Evolutionary conservation across 768 basidiomycete genomes (phyloP), one percentile per base, ranked within the genome.

Genomic region (Podaxis sp.): DNA sequence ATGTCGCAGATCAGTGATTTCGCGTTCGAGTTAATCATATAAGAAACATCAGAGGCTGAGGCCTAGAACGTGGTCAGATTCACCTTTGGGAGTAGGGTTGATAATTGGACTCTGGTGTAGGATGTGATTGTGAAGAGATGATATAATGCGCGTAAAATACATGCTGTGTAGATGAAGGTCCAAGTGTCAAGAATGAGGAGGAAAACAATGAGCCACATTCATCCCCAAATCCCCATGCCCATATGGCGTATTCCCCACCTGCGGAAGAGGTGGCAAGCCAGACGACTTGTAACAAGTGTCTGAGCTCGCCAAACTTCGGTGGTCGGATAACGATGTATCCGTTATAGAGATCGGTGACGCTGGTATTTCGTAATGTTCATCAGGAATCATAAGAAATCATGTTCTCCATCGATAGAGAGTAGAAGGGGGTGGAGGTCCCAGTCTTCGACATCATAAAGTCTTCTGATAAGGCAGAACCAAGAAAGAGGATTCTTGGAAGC

Each of bases 381-480:
- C 74, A 76, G 76, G 75, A 77, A 77, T 76, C 72, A 69, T 76
- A 55, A 69, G 57, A 61, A 51, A 63, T 71, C 73, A 65, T 72
- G 62, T 61, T 63, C 65, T 66, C 65, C 68, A 70, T 73, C 66
- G 63, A 69, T 65, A 65, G 64, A 65, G 62, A 61, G 44, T 28
- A 13, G 54, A 52, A 62, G 55, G 62, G 21, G 61, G 6, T 46
- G 35, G 28, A 13, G 37, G 51, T 42, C 18, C 37, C 21, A 4
- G 28, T 25, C 40, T 53, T 59, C 50, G 37, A 51, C 48, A 25
- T 51, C 46, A 57, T 48, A 36, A 35, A 23, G 47, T 37, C 52
- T 54, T 54, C 36, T n/a, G 57, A 59, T 59, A 52, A 18, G 57
- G 36, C 14, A 16, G 57, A 23, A 42, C 23, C 57, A 51, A 54